These are phyloP conservation scores for Colletotrichum kahawae DNA, from an alignment of 2,329 filamentous ascomycete genomes.

Conservation along the genomic window DNA sequence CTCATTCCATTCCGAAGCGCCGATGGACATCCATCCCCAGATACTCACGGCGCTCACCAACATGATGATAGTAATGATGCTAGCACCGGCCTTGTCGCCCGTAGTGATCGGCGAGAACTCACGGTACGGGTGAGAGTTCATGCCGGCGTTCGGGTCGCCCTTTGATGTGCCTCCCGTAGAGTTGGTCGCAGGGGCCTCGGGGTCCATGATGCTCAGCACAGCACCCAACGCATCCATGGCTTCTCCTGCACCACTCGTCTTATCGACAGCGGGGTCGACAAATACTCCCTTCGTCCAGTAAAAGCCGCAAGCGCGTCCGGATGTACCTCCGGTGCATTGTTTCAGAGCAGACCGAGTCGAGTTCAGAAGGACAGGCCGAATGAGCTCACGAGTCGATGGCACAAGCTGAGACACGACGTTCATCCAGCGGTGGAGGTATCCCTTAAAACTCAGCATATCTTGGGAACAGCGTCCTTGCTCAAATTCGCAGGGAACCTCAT, in stretches of 20 bases:
- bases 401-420: slow-evolving; percentile 64
- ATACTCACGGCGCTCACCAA: slow-evolving; percentile 60
- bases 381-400: slow-evolving; percentile 58
- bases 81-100: slow-evolving; percentile 72
- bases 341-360: slow-evolving; percentile 64
- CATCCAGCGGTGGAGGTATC: slow-evolving; percentile 71
- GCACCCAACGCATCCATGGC: slow-evolving; percentile 62
- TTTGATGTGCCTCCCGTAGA: slow-evolving; percentile 56
- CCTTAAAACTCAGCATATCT: slow-evolving; percentile 78
- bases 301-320: slow-evolving; percentile 65
- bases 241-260: slow-evolving; percentile 63
- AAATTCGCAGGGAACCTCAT: slow-evolving; percentile 69
- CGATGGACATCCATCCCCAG: slow-evolving; percentile 44
- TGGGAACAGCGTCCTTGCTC: slow-evolving; percentile 62
- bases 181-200: slow-evolving; percentile 45
- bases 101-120: slow-evolving; percentile 42
- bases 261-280: slow-evolving; percentile 51
- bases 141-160: slow-evolving; percentile 37
- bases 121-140: slow-evolving; percentile 4
- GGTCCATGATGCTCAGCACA: slow-evolving; percentile 53
- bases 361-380: slow-evolving; percentile 62
- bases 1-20: slow-evolving; percentile 3
- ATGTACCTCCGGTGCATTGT: slow-evolving; percentile 65
- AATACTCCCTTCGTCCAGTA: slow-evolving; percentile 59
- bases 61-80: slow-evolving; percentile 64